These are phyloP conservation scores for Aspergillus felis DNA, from an alignment of 2,329 filamentous ascomycete species.

Conservation along the genomic window DNA sequence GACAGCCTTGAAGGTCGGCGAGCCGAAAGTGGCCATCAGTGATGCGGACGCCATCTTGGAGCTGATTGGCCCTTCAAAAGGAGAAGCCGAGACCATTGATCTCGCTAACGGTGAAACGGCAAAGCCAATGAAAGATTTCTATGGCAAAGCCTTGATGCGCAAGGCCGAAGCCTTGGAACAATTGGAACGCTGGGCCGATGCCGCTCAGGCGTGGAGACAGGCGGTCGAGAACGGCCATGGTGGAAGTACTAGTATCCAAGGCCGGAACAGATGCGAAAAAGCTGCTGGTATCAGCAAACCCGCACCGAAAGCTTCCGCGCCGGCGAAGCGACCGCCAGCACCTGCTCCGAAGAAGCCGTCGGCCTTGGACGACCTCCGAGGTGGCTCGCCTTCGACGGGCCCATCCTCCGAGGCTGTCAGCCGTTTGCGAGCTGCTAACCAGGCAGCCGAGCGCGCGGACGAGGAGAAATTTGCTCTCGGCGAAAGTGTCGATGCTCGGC, in stretches of 20 bases:
- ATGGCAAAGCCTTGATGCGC: conserved; percentile 85
- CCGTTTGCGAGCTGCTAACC: conserved; percentile 76
- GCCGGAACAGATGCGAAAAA: conserved; percentile 83
- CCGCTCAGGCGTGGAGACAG: conserved; percentile 71
- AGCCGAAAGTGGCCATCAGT: conserved; percentile 78
- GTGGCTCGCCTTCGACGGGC: conserved; percentile 40
- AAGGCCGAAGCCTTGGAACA: conserved; percentile 96
- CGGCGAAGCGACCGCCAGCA: conserved; percentile 45
- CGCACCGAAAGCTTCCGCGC: conserved; percentile 44
- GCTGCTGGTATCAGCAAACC: conserved; percentile 66
- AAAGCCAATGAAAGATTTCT: conserved; percentile 90
- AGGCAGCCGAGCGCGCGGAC: conserved; percentile 78
- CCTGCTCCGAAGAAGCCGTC: conserved; percentile 37
- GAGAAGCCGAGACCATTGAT: conserved; percentile 74
- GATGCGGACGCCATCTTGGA: conserved; percentile 78
- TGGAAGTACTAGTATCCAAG: conserved; percentile 77
- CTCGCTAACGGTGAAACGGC: conserved; percentile 60
- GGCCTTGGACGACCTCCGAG: conserved; percentile 29
- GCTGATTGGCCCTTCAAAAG: conserved; percentile 74
- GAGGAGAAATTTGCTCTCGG: conserved; percentile 88
- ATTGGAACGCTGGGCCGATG: conserved; percentile 90
- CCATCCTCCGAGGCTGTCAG: conserved; percentile 70
- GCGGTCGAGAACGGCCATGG: conserved; percentile 83
- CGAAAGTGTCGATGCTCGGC: conserved; percentile 76
- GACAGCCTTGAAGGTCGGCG: conserved; percentile 85